Conservation (phyloP, 2,329 filamentous ascomycete species). For the Calonectria fujianensis region DNA sequence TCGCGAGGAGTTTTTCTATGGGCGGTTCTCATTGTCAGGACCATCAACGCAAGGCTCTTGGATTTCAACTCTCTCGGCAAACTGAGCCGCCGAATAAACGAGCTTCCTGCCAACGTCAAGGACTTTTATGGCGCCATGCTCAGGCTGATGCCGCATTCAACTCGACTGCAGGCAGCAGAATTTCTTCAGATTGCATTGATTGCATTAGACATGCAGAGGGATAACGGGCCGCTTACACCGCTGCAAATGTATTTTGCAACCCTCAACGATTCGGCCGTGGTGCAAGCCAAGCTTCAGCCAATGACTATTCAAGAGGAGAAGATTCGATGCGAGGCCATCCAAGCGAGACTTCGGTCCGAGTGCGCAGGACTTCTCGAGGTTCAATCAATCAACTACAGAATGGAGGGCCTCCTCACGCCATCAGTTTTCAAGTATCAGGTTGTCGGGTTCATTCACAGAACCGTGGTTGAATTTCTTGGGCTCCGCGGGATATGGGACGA, state of each 20-base stretch:
- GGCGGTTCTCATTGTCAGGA: background rate
- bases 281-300: background rate
- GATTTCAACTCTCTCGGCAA: background rate
- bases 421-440: conserved; percentile 1
- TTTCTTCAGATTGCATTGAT: conserved; percentile 7
- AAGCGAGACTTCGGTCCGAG: background rate
- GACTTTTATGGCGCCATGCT: conserved; percentile 5
- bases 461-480: background rate
- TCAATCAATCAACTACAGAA: conserved; percentile 17
- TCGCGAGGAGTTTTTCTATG: background rate
- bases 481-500: conserved; percentile 1
- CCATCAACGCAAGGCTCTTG: background rate
- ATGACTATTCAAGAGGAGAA: background rate
- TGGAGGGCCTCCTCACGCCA: background rate
- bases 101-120: background rate
- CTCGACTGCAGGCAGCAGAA: background rate
- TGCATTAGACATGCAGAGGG: conserved; percentile 6
- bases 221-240: background rate
- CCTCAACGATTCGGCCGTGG: background rate
- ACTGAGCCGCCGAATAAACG: background rate
- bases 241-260: conserved; percentile 15
- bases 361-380: conserved; percentile 6
- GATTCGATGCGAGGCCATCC: background rate
- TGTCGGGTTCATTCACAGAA: conserved; percentile 3
- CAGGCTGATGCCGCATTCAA: background rate